Evolutionary conservation across 1,284 basidiomycete species (phyloP).

Genomic region (Boletus sp.): DNA sequence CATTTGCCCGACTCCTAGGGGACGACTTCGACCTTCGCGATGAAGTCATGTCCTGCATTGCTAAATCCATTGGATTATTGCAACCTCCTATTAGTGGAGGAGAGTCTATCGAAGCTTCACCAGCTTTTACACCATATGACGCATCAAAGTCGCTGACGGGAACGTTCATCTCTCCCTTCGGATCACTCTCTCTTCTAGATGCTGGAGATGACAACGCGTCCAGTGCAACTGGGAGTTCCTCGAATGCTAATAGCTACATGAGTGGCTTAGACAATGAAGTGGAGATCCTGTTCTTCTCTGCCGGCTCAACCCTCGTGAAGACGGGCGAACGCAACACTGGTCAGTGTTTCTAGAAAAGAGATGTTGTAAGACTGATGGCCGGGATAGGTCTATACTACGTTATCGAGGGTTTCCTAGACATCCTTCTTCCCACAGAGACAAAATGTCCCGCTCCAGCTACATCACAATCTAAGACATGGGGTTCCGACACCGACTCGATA

Average conservation of each 20-base stretch:
- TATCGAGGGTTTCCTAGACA: constrained; percentile 96
- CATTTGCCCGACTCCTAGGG: constrained; percentile 31
- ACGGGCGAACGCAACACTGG: constrained; percentile 89
- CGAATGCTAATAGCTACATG: constrained; percentile 58
- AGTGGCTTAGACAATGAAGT: constrained; percentile 90
- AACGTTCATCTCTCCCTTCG: constrained; percentile 76
- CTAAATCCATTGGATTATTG: constrained; percentile 93
- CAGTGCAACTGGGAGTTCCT: constrained; percentile 60
- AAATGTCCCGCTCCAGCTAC: constrained; percentile 27
- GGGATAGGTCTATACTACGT: constrained; percentile 88
- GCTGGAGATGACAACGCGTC: constrained; percentile 59
- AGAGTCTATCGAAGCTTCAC: constrained; percentile 64
- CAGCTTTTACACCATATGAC: constrained; percentile 55
- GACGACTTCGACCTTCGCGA: constrained; percentile 87
- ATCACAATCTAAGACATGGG: constrained; percentile 22
- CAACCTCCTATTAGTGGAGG: constrained; percentile 72
- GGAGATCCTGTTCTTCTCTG: constrained; percentile 90
- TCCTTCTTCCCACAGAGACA: constrained; percentile 63
- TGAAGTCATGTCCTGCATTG: constrained; percentile 95
- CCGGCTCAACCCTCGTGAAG: constrained; percentile 82
- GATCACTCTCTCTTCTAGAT: constrained; percentile 81
- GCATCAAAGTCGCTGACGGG: constrained; percentile 39
- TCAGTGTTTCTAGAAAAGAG: constrained; percentile 24
- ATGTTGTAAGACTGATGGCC: constrained; percentile 5
- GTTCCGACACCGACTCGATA: constrained; percentile 23